A percentile compares a stretch with the other conserved stretches of the same genome.
Evolutionary conservation across 352 stramenopile genomes (phyloP).

Genomic region (Phytophthora citrophthora): DNA sequence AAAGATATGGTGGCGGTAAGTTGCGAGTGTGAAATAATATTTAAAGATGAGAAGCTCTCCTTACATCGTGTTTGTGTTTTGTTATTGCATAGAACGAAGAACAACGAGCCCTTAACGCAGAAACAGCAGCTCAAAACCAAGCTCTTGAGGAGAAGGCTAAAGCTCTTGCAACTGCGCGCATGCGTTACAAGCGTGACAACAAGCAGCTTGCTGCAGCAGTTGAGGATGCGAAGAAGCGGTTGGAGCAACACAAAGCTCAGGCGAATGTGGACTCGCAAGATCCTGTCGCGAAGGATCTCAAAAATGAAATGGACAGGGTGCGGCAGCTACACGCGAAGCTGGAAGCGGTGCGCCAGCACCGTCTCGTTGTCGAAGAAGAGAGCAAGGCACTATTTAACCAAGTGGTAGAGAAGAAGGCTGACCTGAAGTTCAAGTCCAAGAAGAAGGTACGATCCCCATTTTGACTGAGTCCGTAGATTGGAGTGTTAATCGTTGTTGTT

Average conservation of each 20-base stretch:
- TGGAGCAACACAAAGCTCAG: slow-evolving; percentile 84
- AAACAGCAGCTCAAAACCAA: slow-evolving; percentile 85
- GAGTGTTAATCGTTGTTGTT: neutral
- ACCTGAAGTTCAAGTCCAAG: slow-evolving; percentile 91
- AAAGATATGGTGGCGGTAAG: slow-evolving; percentile 87
- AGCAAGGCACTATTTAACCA: slow-evolving; percentile 91
- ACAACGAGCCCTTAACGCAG: slow-evolving; percentile 83
- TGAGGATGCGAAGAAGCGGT: slow-evolving; percentile 82
- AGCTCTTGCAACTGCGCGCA: slow-evolving; percentile 81
- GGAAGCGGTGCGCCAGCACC: slow-evolving; percentile 85
- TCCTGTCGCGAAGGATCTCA: slow-evolving; percentile 81
- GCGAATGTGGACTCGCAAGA: slow-evolving; percentile 76
- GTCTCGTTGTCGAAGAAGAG: slow-evolving; percentile 86
- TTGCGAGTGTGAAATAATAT: neutral
- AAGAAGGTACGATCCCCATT: slow-evolving; percentile 61
- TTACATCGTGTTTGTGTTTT: neutral
- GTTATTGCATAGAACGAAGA: slow-evolving; percentile 77
- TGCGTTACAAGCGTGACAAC: slow-evolving; percentile 91
- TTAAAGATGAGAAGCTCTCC: neutral
- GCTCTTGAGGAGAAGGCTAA: slow-evolving; percentile 89
- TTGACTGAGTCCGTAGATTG: neutral
- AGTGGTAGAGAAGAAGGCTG: slow-evolving; percentile 90
- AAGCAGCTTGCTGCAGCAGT: slow-evolving; percentile 76
- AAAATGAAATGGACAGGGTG: slow-evolving; percentile 88
- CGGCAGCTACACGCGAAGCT: slow-evolving; percentile 85